These are phyloP conservation scores for Brassica juncea DNA, from an alignment of 345 rosid genomes.

Conservation along the genomic window DNA sequence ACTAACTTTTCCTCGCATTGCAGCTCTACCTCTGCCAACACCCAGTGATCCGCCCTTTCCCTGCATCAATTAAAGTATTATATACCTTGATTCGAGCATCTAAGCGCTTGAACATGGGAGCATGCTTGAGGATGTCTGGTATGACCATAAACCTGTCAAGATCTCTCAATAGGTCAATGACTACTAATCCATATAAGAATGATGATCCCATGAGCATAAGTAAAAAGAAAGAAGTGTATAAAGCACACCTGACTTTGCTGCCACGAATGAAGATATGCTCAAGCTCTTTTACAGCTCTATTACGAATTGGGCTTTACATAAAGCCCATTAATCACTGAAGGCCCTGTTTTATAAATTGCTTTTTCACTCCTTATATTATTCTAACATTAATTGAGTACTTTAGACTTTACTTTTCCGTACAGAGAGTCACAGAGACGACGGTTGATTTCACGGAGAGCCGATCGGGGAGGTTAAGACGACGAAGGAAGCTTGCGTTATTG, in stretches of 20 bases:
- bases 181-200: too few species aligned
- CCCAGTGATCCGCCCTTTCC: slow-evolving; percentile 97
- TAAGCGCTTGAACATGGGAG: slow-evolving; percentile 97
- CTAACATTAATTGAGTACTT: not conserved
- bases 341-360: not conserved
- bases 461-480: not conserved
- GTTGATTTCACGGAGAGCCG: not conserved
- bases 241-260: too few species aligned
- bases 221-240: too few species aligned
- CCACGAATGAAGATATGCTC: too few species aligned
- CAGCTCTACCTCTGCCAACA: slow-evolving; percentile 98
- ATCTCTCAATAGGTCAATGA: slow-evolving; percentile 7
- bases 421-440: slow-evolving; percentile 9
- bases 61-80: slow-evolving; percentile 46
- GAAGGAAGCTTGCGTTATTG: slow-evolving; percentile 9
- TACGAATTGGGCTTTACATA: slow-evolving; percentile 5
- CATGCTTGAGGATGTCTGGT: slow-evolving; percentile 97
- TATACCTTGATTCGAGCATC: slow-evolving; percentile 96
- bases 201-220: too few species aligned
- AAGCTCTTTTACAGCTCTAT: too few species aligned
- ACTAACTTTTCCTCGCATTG: slow-evolving; percentile 53
- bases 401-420: not conserved
- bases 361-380: slow-evolving; percentile 22
- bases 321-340: not conserved
- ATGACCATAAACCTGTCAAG: slow-evolving; percentile 90